A percentile compares a stretch with the other conserved stretches of the same genome.
phyloP scores from a whole-genome alignment of 2,329 filamentous ascomycete species.

The Stachybotrys chlorohalonatus region DNA sequence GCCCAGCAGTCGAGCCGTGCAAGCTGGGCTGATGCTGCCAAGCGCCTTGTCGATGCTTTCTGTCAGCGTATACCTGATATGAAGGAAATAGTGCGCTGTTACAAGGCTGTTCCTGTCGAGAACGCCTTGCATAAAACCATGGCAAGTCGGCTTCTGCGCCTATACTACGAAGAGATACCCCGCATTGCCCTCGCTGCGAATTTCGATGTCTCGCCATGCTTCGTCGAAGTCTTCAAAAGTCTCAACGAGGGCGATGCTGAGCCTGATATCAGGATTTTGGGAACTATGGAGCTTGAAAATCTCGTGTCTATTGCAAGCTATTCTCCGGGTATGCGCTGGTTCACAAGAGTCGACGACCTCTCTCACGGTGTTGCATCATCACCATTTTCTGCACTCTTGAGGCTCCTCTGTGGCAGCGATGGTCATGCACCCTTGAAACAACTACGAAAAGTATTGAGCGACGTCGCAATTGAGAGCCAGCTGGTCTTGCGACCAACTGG shows the following conservation, averaged over 20 bases:
- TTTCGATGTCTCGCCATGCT: slow-evolving; percentile 74
- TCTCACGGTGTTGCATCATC: slow-evolving; percentile 35
- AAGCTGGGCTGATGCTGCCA: slow-evolving; percentile 62
- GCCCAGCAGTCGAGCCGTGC: slow-evolving; percentile 27
- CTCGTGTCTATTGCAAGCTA: slow-evolving; percentile 71
- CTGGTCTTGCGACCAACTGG: slow-evolving; percentile 47
- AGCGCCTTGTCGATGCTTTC: slow-evolving; percentile 64
- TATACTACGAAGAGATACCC: slow-evolving; percentile 81
- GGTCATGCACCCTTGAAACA: slow-evolving; percentile 26
- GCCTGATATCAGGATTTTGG: slow-evolving; percentile 41
- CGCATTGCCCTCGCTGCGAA: slow-evolving; percentile 72
- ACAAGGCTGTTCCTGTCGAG: slow-evolving; percentile 58
- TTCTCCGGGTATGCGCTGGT: slow-evolving; percentile 86
- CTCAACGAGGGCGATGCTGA: slow-evolving; percentile 47
- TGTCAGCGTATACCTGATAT: slow-evolving; percentile 70
- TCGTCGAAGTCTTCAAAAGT: slow-evolving; percentile 59
- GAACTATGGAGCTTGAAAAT: slow-evolving; percentile 69
- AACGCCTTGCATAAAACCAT: slow-evolving; percentile 71
- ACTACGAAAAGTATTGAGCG: slow-evolving; percentile 46
- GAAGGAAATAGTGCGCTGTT: slow-evolving; percentile 69
- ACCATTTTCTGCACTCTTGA: slow-evolving; percentile 64
- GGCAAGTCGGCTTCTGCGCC: slow-evolving; percentile 64
- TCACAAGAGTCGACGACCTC: slow-evolving; percentile 61
- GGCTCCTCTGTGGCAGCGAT: slow-evolving; percentile 24
- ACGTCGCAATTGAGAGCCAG: slow-evolving; percentile 56